These are phyloP conservation scores for Inonotus obliquus DNA, from an alignment of 1,284 basidiomycete species.

Conservation along the genomic window DNA sequence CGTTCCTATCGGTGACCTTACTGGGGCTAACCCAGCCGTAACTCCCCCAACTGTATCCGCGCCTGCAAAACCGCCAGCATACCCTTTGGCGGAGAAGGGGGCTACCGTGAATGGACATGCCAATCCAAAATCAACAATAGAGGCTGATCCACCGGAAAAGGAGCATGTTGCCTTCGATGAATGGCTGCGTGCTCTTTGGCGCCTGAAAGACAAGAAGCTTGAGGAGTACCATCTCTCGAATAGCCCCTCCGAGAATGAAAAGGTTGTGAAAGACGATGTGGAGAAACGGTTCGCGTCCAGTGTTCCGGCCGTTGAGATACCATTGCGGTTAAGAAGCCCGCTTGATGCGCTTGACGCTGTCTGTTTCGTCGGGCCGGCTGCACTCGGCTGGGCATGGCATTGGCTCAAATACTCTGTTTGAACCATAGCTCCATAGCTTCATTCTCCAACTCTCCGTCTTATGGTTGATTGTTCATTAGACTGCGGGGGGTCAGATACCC, in stretches of 20 bases:
- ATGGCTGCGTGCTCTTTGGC: constrained; percentile 83
- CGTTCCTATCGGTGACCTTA: constrained; percentile 62
- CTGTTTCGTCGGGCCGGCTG: constrained; percentile 62
- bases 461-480: not conserved
- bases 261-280: not conserved
- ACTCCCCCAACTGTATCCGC: constrained; percentile 4
- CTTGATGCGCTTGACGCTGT: constrained; percentile 62
- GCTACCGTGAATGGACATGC: constrained; percentile 6
- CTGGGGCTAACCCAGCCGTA: constrained; percentile 32
- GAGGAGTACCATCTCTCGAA: constrained; percentile 52
- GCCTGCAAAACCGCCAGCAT: not conserved
- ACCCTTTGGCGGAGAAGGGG: not conserved
- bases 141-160: constrained; percentile 58
- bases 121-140: constrained; percentile 27
- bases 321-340: constrained; percentile 47
- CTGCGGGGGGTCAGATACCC: not conserved
- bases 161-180: constrained; percentile 74
- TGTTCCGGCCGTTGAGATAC: constrained; percentile 44
- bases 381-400: constrained; percentile 47
- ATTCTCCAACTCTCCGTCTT: not conserved
- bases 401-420: not conserved
- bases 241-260: not conserved
- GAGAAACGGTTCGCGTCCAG: constrained; percentile 29
- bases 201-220: constrained; percentile 78
- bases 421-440: not conserved